These are phyloP conservation scores for Pulveroboletus sp. DNA, from an alignment of 1,284 basidiomycete species.

Conservation along the genomic window DNA sequence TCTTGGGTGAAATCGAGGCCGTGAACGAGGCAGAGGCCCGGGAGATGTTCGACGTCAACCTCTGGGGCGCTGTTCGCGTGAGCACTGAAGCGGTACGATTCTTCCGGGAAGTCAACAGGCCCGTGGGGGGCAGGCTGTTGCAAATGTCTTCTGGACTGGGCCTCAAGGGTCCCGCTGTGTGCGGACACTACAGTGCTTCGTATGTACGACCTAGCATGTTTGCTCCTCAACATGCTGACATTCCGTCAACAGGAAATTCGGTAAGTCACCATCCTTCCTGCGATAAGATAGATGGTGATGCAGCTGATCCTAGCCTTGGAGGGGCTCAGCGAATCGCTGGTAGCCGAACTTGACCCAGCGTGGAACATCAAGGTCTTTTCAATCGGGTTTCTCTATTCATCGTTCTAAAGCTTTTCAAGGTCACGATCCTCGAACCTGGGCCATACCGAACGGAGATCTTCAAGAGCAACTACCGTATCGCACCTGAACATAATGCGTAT, in stretches of 20 bases:
- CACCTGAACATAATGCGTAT: conserved; percentile 4
- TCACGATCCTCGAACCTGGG: conserved; percentile 17
- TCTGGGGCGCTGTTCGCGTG: conserved; percentile 35
- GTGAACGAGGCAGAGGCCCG: conserved; percentile 25
- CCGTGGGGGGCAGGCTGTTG: conserved; percentile 32
- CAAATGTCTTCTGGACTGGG: conserved; percentile 29
- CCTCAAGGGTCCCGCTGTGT: background rate
- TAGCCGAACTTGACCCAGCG: conserved; percentile 20
- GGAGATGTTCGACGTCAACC: conserved; percentile 34
- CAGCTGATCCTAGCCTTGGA: conserved; percentile 15
- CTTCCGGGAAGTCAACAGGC: conserved; percentile 38
- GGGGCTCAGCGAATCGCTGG: conserved; percentile 15
- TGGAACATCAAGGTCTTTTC: conserved; percentile 24
- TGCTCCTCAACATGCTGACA: background rate
- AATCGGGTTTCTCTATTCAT: background rate
- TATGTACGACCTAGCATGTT: background rate
- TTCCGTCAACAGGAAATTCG: conserved; percentile 7
- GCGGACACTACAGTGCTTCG: conserved; percentile 13
- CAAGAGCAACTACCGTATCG: background rate
- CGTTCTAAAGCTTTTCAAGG: background rate
- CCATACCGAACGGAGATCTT: conserved; percentile 8
- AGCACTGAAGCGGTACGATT: conserved; percentile 33
- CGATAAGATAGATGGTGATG: background rate
- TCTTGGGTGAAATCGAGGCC: conserved; percentile 13
- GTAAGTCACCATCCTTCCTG: background rate